Evolutionary conservation across 176 grass and related monocot genomes (phyloP), one percentile per base, ranked within the genome.

Genomic region (Elaeis guineensis): DNA sequence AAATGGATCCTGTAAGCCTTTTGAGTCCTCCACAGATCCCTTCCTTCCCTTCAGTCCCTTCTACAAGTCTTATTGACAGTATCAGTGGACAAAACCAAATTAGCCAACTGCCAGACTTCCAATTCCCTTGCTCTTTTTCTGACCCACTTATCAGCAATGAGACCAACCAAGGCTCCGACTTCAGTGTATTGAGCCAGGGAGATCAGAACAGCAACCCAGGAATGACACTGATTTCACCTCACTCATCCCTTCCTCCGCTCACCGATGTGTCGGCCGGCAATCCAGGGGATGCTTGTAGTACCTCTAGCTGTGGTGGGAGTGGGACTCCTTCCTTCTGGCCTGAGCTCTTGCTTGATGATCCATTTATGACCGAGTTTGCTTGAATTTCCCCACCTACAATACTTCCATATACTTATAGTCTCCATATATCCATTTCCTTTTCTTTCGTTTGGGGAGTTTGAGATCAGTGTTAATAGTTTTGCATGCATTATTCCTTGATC

Each of bases 241-340:
- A 89, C 50, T 74, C 64, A 8, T 83, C 86, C 49, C 76, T 96
- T 65, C 91, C 91, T 58, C 83, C 78, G 9, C 86, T 90, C 54
- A 52, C 78, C 5, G 86, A 96, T 71, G 59, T 85, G 57, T 69
- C 83, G 35, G 70, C 90, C 59, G 84, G 80, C 70, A 96, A 78
- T 80, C 59, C 79, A 0, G 75, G 80, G 8, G 80, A 96, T 60
- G 78, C 75, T 56, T 96, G 78, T 21, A 90, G 77, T 44, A 76
- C 74, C 54, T 78, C 83, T 28, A 95, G 86, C 80, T 90, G 86
- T 63, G 75, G 78, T 49, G 80, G 75, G 29, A 77, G 73, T 74
- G 81, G 63, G 77, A 72, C 51, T 53, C 52, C 71, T 14, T 79
- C 59, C 52, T 58, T 87, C 56, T 90, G 83, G 64, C 70, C 80